phyloP scores from a whole-genome alignment of 1,284 basidiomycete genomes.

The Coniophora puteana region DNA sequence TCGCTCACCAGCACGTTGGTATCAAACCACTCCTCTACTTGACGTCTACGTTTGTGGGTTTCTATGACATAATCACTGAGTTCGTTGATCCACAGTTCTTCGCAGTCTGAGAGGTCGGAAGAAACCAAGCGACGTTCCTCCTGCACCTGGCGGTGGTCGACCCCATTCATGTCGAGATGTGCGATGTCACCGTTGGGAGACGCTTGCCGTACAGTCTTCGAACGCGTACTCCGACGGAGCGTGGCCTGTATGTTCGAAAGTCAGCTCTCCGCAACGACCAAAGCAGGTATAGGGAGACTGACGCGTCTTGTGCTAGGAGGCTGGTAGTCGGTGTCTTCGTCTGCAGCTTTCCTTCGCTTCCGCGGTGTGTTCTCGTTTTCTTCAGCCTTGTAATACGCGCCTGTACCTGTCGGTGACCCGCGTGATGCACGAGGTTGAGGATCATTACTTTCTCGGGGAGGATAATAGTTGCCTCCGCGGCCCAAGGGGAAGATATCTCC shows the following conservation, averaged over 20 bases:
- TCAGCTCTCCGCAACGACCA: neutral
- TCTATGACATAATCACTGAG: slow-evolving; percentile 64
- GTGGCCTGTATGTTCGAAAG: slow-evolving; percentile 10
- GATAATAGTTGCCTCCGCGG: slow-evolving; percentile 35
- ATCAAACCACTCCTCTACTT: slow-evolving; percentile 70
- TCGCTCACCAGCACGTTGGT: slow-evolving; percentile 52
- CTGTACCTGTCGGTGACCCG: slow-evolving; percentile 18
- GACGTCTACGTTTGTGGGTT: slow-evolving; percentile 65
- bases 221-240: slow-evolving; percentile 40
- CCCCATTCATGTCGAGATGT: slow-evolving; percentile 28
- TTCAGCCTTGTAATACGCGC: slow-evolving; percentile 32
- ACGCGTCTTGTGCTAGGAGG: slow-evolving; percentile 52
- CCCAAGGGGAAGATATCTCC: slow-evolving; percentile 34
- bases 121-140: slow-evolving; percentile 50
- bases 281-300: slow-evolving; percentile 23
- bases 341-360: slow-evolving; percentile 50
- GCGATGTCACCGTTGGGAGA: slow-evolving; percentile 30
- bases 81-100: slow-evolving; percentile 69
- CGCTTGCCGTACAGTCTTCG: slow-evolving; percentile 34
- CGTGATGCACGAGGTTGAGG: slow-evolving; percentile 26
- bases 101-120: slow-evolving; percentile 75
- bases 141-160: slow-evolving; percentile 38
- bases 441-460: slow-evolving; percentile 20
- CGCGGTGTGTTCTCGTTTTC: slow-evolving; percentile 39
- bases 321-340: slow-evolving; percentile 50